A percentile compares a stretch with the other conserved stretches of the same genome.
Evolutionary conservation across 306 rosid species (phyloP).

Genomic region (Dicorynia guianensis): DNA sequence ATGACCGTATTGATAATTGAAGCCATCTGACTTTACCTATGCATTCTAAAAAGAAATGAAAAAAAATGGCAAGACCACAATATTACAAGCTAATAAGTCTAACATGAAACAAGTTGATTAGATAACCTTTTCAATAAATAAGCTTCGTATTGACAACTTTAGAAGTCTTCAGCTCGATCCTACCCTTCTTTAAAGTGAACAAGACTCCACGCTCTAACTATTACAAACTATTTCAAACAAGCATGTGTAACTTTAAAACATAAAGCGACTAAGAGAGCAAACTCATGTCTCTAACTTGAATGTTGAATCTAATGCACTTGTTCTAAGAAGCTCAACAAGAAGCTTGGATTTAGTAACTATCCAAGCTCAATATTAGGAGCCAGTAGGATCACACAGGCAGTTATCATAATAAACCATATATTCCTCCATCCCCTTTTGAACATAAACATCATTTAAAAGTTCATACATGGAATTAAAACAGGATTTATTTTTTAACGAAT

Average conservation of each 20-base stretch:
- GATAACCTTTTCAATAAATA: neutral
- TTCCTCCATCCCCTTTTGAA: constrained; percentile 14
- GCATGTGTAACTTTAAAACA: constrained; percentile 17
- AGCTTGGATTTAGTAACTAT: neutral
- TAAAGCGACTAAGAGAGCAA: neutral
- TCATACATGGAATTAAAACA: neutral
- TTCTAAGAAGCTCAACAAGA: constrained; percentile 31
- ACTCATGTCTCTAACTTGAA: constrained; percentile 16
- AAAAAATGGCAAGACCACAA: constrained; percentile 15
- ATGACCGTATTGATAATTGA: constrained; percentile 29
- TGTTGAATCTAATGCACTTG: neutral
- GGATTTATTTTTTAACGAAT: too few species aligned
- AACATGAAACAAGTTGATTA: constrained; percentile 18
- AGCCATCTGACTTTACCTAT: neutral
- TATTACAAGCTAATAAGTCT: constrained; percentile 18
- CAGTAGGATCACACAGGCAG: constrained; percentile 5
- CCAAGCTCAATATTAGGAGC: constrained; percentile 14
- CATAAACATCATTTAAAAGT: constrained; percentile 16
- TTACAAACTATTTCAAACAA: constrained; percentile 4
- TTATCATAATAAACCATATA: neutral
- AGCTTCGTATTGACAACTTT: neutral
- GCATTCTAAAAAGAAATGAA: constrained; percentile 16
- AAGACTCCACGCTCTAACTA: constrained; percentile 17
- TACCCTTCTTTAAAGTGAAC: constrained; percentile 28
- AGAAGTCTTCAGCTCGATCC: neutral